Conservation (phyloP, 2,329 filamentous ascomycete species). For the Verticillium nonalfalfae region DNA sequence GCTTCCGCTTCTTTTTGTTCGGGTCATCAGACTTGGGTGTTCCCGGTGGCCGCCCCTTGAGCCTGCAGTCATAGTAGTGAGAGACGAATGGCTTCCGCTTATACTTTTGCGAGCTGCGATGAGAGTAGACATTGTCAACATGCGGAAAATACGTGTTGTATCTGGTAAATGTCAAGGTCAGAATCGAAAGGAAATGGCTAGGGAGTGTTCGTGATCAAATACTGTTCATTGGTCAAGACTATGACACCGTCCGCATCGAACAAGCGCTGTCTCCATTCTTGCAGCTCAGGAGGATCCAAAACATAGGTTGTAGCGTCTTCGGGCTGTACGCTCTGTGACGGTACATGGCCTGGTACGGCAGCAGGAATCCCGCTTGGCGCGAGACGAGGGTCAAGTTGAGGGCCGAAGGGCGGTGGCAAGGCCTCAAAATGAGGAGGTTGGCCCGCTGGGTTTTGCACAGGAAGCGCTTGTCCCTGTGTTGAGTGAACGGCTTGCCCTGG, state of each 20-base stretch:
- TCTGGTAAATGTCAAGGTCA: constrained; percentile 28
- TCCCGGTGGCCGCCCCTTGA: constrained; percentile 73
- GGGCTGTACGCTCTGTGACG: constrained; percentile 30
- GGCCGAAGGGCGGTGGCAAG: not conserved
- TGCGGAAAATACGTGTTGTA: constrained; percentile 79
- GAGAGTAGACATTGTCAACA: constrained; percentile 79
- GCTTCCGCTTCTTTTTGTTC: constrained; percentile 76
- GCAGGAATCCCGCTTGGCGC: not conserved
- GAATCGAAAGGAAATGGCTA: constrained; percentile 5
- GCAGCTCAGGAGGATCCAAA: constrained; percentile 59
- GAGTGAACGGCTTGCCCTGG: not conserved
- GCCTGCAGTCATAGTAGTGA: constrained; percentile 78
- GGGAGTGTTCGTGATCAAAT: constrained; percentile 19
- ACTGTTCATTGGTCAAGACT: constrained; percentile 68
- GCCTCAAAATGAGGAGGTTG: not conserved
- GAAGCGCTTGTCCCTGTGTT: not conserved
- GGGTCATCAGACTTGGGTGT: constrained; percentile 76
- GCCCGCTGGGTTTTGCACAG: not conserved
- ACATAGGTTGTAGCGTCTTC: constrained; percentile 46
- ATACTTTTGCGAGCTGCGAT: constrained; percentile 73
- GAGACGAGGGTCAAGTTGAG: not conserved
- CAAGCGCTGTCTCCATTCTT: constrained; percentile 63
- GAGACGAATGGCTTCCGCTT: constrained; percentile 79
- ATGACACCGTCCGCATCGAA: constrained; percentile 73
- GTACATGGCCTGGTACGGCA: not conserved